These are phyloP conservation scores for Psilocybe subaeruginosa DNA, from an alignment of 768 basidiomycete species.

Conservation along the genomic window DNA sequence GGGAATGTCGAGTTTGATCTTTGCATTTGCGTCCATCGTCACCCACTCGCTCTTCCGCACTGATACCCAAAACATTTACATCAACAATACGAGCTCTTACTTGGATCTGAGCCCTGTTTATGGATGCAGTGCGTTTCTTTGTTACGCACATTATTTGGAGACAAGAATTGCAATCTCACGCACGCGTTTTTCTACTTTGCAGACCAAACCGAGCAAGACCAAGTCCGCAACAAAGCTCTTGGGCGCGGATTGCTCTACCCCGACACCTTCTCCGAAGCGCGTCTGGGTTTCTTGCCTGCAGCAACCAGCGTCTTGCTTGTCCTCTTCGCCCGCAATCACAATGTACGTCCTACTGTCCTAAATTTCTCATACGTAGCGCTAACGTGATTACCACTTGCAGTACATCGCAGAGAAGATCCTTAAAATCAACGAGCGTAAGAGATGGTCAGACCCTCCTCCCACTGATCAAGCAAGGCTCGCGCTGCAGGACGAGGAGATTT, in stretches of 20 bases:
- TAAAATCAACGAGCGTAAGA: constrained; percentile 55
- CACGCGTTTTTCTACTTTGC: neutral
- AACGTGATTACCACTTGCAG: constrained; percentile 27
- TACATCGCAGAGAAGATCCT: constrained; percentile 58
- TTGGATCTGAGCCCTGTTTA: constrained; percentile 61
- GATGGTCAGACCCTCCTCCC: constrained; percentile 46
- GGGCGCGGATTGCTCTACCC: constrained; percentile 56
- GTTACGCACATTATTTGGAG: neutral
- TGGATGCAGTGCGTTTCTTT: constrained; percentile 40
- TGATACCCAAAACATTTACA: constrained; percentile 38
- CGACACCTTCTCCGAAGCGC: constrained; percentile 56
- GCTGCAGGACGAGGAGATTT: constrained; percentile 58
- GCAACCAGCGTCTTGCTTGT: constrained; percentile 55
- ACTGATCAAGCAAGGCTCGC: constrained; percentile 26
- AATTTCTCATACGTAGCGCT: neutral
- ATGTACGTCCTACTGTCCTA: constrained; percentile 31
- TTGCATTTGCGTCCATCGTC: constrained; percentile 67
- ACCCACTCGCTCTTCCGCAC: constrained; percentile 64
- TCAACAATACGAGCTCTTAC: constrained; percentile 58
- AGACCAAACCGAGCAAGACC: constrained; percentile 40
- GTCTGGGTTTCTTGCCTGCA: constrained; percentile 56
- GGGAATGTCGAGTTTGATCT: constrained; percentile 64
- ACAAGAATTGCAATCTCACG: constrained; percentile 1
- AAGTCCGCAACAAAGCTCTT: constrained; percentile 46
- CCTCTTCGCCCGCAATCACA: constrained; percentile 62